phyloP scores from a whole-genome alignment of 345 rosid genomes.

The Gossypioides kirkii region DNA sequence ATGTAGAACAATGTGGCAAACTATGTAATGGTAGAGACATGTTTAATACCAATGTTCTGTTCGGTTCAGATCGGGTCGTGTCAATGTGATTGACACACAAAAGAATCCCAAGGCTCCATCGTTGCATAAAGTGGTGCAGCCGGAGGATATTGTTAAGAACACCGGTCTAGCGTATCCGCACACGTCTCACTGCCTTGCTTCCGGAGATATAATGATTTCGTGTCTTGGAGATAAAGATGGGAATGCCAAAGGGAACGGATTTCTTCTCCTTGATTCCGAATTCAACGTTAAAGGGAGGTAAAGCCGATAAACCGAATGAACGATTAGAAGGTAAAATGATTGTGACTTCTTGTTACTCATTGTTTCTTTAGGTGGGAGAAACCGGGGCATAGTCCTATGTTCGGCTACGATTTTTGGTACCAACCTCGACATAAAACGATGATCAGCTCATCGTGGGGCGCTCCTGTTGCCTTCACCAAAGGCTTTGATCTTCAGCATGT shows the following conservation, averaged over 20 bases:
- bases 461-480: slow-evolving; percentile 75
- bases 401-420: slow-evolving; percentile 95
- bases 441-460: slow-evolving; percentile 97
- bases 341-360: not conserved
- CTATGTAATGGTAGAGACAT: not conserved
- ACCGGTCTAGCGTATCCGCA: slow-evolving; percentile 91
- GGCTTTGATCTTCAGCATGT: slow-evolving; percentile 79
- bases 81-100: slow-evolving; percentile 58
- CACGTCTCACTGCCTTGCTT: slow-evolving; percentile 88
- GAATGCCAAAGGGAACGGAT: slow-evolving; percentile 82
- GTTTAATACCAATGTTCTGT: not conserved
- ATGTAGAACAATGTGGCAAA: not conserved
- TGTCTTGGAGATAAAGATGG: slow-evolving; percentile 91
- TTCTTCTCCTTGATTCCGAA: slow-evolving; percentile 82
- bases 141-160: slow-evolving; percentile 52
- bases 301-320: not conserved
- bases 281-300: slow-evolving; percentile 86
- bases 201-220: slow-evolving; percentile 79
- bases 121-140: slow-evolving; percentile 72
- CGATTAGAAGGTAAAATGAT: not conserved
- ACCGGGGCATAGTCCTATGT: slow-evolving; percentile 68
- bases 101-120: slow-evolving; percentile 73
- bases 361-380: slow-evolving; percentile 69
- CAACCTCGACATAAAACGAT: slow-evolving; percentile 88
- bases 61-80: slow-evolving; percentile 68